Evolutionary conservation across 2,329 filamentous ascomycete species (phyloP).

Genomic region (Verticillium zaregamsianum): DNA sequence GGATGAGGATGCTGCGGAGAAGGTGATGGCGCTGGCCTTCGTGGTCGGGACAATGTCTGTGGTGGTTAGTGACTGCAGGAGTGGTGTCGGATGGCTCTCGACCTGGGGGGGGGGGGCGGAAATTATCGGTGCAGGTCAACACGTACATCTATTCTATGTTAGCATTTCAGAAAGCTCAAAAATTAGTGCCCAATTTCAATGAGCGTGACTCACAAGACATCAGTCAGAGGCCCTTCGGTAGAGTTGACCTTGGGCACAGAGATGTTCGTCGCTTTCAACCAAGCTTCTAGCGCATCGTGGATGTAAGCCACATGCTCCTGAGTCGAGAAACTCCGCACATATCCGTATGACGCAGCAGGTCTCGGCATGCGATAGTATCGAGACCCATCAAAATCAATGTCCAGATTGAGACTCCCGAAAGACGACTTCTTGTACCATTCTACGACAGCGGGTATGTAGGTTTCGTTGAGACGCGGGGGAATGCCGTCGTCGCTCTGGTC

Average conservation of each 20-base stretch:
- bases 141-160: too few relatives aligned
- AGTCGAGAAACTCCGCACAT: slow-evolving; percentile 19
- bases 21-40: slow-evolving; percentile 20
- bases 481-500: slow-evolving; percentile 17
- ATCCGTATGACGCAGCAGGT: slow-evolving; percentile 17
- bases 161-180: too few relatives aligned
- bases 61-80: too few relatives aligned
- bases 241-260: slow-evolving; percentile 4
- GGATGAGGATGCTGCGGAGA: slow-evolving; percentile 20
- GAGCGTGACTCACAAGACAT: slow-evolving; percentile 17
- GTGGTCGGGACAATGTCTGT: slow-evolving; percentile 19
- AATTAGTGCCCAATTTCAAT: too few relatives aligned
- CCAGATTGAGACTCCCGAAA: slow-evolving; percentile 13
- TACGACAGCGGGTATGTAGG: slow-evolving; percentile 5
- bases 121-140: too few relatives aligned
- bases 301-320: slow-evolving; percentile 21
- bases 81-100: too few relatives aligned
- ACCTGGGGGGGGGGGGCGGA: too few relatives aligned
- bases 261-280: slow-evolving; percentile 8
- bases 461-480: slow-evolving; percentile 12
- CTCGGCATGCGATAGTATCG: slow-evolving; percentile 22
- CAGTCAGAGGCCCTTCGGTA: slow-evolving; percentile 9
- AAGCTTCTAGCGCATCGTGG: slow-evolving; percentile 23
- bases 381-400: slow-evolving; percentile 16
- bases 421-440: slow-evolving; percentile 11